Base-by-base conservation (phyloP, 106 monocot genomes). In the Dendrobium officinale region DNA sequence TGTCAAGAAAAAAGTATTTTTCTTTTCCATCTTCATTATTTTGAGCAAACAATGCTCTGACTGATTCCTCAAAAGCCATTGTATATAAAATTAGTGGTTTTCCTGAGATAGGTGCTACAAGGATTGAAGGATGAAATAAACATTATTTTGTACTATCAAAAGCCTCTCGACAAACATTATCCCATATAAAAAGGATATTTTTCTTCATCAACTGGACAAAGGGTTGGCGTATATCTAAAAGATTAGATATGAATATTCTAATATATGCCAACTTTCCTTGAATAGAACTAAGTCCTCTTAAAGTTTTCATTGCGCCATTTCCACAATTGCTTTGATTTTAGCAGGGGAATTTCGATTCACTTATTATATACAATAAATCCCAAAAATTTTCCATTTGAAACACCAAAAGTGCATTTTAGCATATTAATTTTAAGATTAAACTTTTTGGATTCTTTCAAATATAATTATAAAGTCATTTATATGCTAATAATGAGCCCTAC, bases 121-220 rank as follows among this genome's bases (percentile, higher is more conserved):
- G 45, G 9, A 45, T 7, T 45, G 9, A 9, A 45, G 45, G 45
- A 45, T 45, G 9, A 7, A 45, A 45, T 9, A 45, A 45, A 45
- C 6, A 45, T 9, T 6, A 7, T 37, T 37, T 37, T 37, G 37
- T 37, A 37, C 37, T 37, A 37, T 37, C 37, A 37, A 37, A 37
- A 37, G 9, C 45, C 45, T 45, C 45, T 6, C 6, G 9, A 45
- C 45, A 45, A 45, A 9, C 5, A 45, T 45, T 45, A 45, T 45
- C 45, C 64, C 84, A 84, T 26, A 15, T 6, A 16, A 84, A 84
- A 0, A 44, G 49, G 0, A 33, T 11, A 2, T 47, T 9, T 7
- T 84, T 80, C 9, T 75, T 84, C 19, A 67, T 45, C 2, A 84
- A 27, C 0, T 19, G 6, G 2, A 44, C 4, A 16, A 80, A 84